Percentiles rank a stretch among this genome's conserved stretches.
These are phyloP conservation scores for Trichosanthes truncata DNA, from an alignment of 306 rosid genomes.

Conservation along the genomic window DNA sequence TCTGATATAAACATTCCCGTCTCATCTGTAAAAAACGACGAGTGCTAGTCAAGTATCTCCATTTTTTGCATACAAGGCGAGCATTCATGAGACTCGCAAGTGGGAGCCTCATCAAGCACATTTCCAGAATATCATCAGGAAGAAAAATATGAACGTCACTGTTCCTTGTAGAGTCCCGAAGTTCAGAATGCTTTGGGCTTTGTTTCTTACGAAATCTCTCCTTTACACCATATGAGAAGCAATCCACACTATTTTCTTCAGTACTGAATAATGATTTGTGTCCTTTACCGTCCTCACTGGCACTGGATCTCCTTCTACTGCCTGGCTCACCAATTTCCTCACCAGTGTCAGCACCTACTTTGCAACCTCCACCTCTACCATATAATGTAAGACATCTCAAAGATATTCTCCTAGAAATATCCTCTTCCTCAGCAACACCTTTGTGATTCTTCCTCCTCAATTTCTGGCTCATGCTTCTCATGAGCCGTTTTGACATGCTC, in stretches of 20 bases:
- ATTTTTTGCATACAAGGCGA: constrained; percentile 93
- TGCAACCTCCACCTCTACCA: constrained; percentile 90
- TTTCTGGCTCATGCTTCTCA: constrained; percentile 86
- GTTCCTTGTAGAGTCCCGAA: constrained; percentile 44
- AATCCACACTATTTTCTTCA: constrained; percentile 66
- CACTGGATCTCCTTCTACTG: constrained; percentile 76
- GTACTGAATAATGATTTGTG: constrained; percentile 58
- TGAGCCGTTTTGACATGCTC: constrained; percentile 78
- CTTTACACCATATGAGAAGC: constrained; percentile 83
- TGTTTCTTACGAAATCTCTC: constrained; percentile 82
- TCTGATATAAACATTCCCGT: constrained; percentile 69
- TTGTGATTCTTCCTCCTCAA: constrained; percentile 56
- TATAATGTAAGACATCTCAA: constrained; percentile 70
- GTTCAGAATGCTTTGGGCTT: constrained; percentile 43
- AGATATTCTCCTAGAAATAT: constrained; percentile 50
- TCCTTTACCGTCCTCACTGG: constrained; percentile 81
- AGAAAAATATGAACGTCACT: constrained; percentile 74
- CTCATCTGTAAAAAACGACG: constrained; percentile 83
- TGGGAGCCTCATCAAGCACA: constrained; percentile 95
- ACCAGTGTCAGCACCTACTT: constrained; percentile 92
- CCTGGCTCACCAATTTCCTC: constrained; percentile 73
- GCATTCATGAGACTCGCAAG: constrained; percentile 84
- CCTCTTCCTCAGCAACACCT: constrained; percentile 53
- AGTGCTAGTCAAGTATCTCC: constrained; percentile 77
- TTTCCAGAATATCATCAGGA: constrained; percentile 91